These are phyloP conservation scores for Dentipellis sp. DNA, from an alignment of 768 basidiomycete species.

Conservation along the genomic window DNA sequence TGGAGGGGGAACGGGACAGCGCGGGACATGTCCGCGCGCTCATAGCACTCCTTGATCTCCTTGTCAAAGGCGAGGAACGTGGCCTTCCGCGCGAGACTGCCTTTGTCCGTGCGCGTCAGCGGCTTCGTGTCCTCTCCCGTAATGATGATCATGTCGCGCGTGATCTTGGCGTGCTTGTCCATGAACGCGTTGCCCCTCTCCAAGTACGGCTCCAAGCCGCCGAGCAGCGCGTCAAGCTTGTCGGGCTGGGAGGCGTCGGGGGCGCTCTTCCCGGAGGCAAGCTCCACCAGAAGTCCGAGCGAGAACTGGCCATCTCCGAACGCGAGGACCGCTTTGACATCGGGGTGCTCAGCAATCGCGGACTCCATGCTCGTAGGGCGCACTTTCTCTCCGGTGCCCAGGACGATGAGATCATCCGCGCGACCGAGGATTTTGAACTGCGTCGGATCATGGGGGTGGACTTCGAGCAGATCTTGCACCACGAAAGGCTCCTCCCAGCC, in stretches of 20 bases:
- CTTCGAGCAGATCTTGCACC: constrained; percentile 30
- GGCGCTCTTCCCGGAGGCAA: constrained; percentile 6
- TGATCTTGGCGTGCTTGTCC: constrained; percentile 29
- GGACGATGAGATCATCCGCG: constrained; percentile 32
- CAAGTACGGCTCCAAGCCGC: constrained; percentile 22
- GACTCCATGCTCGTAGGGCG: constrained; percentile 25
- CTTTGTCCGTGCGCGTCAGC: constrained; percentile 29
- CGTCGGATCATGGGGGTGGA: constrained; percentile 21
- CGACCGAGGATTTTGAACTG: constrained; percentile 30
- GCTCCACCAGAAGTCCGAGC: constrained; percentile 30
- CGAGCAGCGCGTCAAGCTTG: constrained; percentile 10
- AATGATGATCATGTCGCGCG: constrained; percentile 30
- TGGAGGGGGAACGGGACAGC: constrained; percentile 20
- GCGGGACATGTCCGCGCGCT: constrained; percentile 17
- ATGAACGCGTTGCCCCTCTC: constrained; percentile 26
- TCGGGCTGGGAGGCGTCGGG: not conserved
- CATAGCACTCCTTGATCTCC: constrained; percentile 27
- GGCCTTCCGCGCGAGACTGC: constrained; percentile 26
- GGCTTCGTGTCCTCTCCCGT: constrained; percentile 23
- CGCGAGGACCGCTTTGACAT: constrained; percentile 27
- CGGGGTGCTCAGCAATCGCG: constrained; percentile 26
- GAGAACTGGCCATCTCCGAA: constrained; percentile 28
- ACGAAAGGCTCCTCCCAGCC: constrained; percentile 25
- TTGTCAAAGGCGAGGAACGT: constrained; percentile 23
- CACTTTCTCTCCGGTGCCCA: constrained; percentile 35